Base-by-base conservation (phyloP, 768 basidiomycete species). In the Lyophyllum decastes region DNA sequence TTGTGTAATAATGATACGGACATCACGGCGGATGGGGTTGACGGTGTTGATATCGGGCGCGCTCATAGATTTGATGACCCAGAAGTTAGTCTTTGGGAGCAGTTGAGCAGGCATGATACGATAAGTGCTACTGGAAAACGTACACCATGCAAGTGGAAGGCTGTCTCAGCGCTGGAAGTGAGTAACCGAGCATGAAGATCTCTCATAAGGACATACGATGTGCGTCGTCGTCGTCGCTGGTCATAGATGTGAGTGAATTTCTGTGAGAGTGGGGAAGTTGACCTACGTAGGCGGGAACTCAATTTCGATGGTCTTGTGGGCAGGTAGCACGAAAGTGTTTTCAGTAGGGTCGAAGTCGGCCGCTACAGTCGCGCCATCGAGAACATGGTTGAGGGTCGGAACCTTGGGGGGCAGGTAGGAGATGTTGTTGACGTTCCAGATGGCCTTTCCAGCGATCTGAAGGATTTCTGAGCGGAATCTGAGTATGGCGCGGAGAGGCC, bases 21-120 rank as follows among this genome's bases (percentile, higher is more conserved):
- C 62, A 58, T 65, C 64, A 17, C 64, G 64, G 40, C 57, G 56
- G 40, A 64, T 59, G 17, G 86, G 87, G 68, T 88, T 78, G 27
- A 78, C 78, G 1, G 70, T 67, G 57, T 75, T 75, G n/a, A 68
- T 61, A 22, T 19, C 30, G 9, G 65, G 63, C n/a, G 71, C 61
- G 26, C 57, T 58, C 47, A 70, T 74, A 38, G 62, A 71, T 60
- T 78, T 74, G 58, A 78, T 65, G 24, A 78, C 69, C 58, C 66
- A 71, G 63, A 76, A 78, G 27, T 73, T 56, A 45, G 72, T 72
- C 72, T 76, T 38, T 38, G 19, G n/a, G 30, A 12, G 30, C 59
- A n/a, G 56, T 41, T 48, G 21, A 21, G 26, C 6, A 14, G 45
- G 48, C 17, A n/a, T 9, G 30, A 51, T 11, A 14, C 2, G 21